Evolutionary conservation across 495 filamentous ascomycete genomes (phyloP), one percentile per base, ranked within the genome.

Genomic region (Talaromyces liani): DNA sequence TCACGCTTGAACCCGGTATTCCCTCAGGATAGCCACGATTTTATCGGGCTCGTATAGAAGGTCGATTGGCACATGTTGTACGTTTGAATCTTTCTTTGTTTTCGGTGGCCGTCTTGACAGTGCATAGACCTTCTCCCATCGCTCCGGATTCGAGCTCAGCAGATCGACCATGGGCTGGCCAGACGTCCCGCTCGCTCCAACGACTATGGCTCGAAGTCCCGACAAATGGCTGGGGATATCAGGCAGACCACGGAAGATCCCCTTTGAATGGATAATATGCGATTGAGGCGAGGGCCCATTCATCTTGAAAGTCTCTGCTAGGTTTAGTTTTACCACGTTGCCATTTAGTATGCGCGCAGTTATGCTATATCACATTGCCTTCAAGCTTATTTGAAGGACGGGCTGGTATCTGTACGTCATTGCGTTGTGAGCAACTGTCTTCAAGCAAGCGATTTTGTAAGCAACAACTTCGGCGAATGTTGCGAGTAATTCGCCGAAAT

Each of bases 401-500:
- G 55, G 55, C 55, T 27, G 25, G 55, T 18, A 58, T 58, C 55
- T 58, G 25, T 58, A 58, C 25, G 25, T 58, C 55, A 58, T 58
- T 58, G 25, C 25, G 55, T 58, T 58, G 55, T 57, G 55, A 58
- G 55, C 55, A 58, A 58, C 55, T 58, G 55, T 58, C 55, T 58
- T 58, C 55, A 33, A 58, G 55, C 55, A 58, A 58, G 55, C 55
- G 54, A 57, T 57, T 57, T 57, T 57, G 54, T 57, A 57, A 57
- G 54, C 54, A 57, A 57, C 54, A 24, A 25, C 24, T 57, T 57
- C 54, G 54, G 54, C 54, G 54, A 57, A 57, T 57, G 49, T 54
- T 54, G 49, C 16, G 49, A 54, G 20, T 54, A 18, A 25, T 57
- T 57, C 54, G 54, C 54, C 54, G 54, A 57, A 57, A 57, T 57